Conservation (phyloP, 768 basidiomycete species). For the Cystoderma amianthinum region DNA sequence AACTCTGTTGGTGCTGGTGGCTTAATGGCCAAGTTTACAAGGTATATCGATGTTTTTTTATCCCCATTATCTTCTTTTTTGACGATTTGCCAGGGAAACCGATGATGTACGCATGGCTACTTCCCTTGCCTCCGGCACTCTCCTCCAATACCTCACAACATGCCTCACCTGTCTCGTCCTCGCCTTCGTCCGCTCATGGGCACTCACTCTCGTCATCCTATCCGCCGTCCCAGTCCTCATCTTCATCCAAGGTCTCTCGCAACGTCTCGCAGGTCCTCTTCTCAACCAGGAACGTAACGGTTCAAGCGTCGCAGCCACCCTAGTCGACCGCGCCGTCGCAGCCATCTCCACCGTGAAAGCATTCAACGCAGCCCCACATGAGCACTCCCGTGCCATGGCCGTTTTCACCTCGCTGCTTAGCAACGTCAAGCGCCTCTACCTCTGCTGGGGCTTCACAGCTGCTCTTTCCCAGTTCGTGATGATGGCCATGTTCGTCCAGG, state of each 20-base stretch:
- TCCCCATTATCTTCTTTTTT: slow-evolving; percentile 1
- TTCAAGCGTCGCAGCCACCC: slow-evolving; percentile 66
- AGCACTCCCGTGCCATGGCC: slow-evolving; percentile 35
- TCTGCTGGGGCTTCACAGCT: slow-evolving; percentile 70
- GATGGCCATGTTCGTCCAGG: slow-evolving; percentile 92
- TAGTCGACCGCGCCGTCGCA: slow-evolving; percentile 68
- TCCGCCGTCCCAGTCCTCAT: slow-evolving; percentile 81
- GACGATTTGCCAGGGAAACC: slow-evolving; percentile 61
- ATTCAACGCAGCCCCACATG: slow-evolving; percentile 66
- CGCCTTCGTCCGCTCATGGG: slow-evolving; percentile 73
- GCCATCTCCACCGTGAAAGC: slow-evolving; percentile 90
- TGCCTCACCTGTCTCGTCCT: slow-evolving; percentile 74
- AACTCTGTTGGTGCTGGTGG: slow-evolving; percentile 79
- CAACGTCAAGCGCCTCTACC: slow-evolving; percentile 47
- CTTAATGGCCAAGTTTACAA: slow-evolving; percentile 88
- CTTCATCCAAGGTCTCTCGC: slow-evolving; percentile 70
- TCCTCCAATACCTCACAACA: slow-evolving; percentile 79
- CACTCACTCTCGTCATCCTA: slow-evolving; percentile 88
- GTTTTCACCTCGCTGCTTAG: slow-evolving; percentile 36
- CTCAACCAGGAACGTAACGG: slow-evolving; percentile 60
- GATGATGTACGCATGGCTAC: slow-evolving; percentile 87
- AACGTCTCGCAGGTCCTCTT: slow-evolving; percentile 60
- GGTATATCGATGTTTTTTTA: slow-evolving; percentile 30
- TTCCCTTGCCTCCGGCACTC: slow-evolving; percentile 69
- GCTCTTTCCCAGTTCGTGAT: slow-evolving; percentile 74